These are phyloP conservation scores for Malassezia psittaci DNA, from an alignment of 1,284 basidiomycete species.

Conservation along the genomic window DNA sequence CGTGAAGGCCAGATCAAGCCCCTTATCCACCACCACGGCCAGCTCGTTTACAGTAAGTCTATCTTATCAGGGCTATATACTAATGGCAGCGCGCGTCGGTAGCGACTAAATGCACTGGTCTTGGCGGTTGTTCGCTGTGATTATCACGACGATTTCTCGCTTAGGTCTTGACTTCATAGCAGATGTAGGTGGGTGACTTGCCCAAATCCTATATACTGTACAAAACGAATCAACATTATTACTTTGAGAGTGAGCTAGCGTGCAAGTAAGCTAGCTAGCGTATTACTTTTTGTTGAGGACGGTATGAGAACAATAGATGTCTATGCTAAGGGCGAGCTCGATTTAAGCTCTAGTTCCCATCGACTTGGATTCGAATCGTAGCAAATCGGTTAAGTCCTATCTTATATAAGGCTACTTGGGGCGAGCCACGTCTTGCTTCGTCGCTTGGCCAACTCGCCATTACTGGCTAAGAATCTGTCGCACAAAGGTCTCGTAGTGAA, in stretches of 20 bases:
- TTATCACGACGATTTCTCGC: too few relatives aligned
- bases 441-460: not conserved
- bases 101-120: constrained; percentile 10
- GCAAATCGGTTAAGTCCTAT: too few relatives aligned
- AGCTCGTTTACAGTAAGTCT: constrained; percentile 68
- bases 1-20: constrained; percentile 91
- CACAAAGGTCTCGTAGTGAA: constrained; percentile 94
- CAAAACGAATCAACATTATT: not conserved
- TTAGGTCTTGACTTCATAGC: constrained; percentile 1
- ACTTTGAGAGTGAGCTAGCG: too few relatives aligned
- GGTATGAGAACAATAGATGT: too few relatives aligned
- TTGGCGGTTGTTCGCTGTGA: too few relatives aligned
- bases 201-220: constrained; percentile 1
- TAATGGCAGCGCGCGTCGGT: constrained; percentile 14
- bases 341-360: too few relatives aligned
- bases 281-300: too few relatives aligned
- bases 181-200: not conserved
- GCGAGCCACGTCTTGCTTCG: not conserved
- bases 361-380: too few relatives aligned
- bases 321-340: too few relatives aligned
- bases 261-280: too few relatives aligned
- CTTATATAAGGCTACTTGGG: too few relatives aligned
- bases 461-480: constrained; percentile 63
- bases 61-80: not conserved
- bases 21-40: constrained; percentile 87